These are phyloP conservation scores for Biscutella laevigata DNA, from an alignment of 441 rosid genomes.

Conservation along the genomic window DNA sequence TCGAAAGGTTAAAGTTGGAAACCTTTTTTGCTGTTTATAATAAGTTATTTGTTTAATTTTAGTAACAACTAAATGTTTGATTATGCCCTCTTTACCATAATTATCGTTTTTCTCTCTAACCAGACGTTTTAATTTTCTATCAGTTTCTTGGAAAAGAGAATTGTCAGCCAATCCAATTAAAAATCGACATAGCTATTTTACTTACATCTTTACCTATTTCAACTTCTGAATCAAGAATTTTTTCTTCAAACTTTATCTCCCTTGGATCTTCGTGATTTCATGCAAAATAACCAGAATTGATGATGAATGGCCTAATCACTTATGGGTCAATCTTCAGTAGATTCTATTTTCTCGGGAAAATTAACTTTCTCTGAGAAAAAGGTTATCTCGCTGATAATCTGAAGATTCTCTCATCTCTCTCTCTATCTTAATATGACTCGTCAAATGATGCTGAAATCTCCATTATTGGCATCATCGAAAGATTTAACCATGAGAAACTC, in stretches of 20 bases:
- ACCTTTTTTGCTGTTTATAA: no score
- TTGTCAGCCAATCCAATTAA: no score
- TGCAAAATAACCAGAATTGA: conserved; percentile 17
- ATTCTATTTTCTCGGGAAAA: conserved; percentile 15
- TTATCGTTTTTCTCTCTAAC: no score
- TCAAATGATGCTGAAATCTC: conserved; percentile 19
- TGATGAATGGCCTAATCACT: conserved; percentile 17
- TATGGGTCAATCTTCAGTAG: conserved; percentile 20
- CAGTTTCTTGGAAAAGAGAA: no score
- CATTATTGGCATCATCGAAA: conserved; percentile 14
- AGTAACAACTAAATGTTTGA: no score
- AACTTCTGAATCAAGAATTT: no score
- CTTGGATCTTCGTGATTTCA: conserved; percentile 15
- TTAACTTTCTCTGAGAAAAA: conserved; percentile 18
- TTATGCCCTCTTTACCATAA: no score
- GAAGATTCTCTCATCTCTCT: neutral
- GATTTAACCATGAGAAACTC: conserved; percentile 9
- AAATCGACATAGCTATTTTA: no score
- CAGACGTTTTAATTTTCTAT: no score
- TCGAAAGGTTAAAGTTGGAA: no score
- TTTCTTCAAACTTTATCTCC: neutral
- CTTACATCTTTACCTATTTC: no score
- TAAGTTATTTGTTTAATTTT: no score
- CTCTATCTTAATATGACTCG: conserved; percentile 28
- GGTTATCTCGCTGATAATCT: conserved; percentile 15